phyloP scores from a whole-genome alignment of 2,329 filamentous ascomycete species.

The Macrophomina tecta region DNA sequence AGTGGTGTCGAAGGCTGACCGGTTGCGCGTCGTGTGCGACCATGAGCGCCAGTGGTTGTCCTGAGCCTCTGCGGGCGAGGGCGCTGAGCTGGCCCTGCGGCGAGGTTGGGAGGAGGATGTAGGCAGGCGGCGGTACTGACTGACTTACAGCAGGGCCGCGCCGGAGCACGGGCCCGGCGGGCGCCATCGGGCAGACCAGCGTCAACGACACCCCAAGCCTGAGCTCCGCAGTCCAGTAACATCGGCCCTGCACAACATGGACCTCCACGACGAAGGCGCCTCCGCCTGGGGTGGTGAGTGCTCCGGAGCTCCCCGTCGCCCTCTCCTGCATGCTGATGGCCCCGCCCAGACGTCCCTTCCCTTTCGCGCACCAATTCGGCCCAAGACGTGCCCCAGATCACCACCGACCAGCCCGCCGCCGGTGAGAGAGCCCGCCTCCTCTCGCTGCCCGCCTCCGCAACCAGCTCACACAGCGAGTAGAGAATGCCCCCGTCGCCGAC shows the following conservation, averaged over 20 bases:
- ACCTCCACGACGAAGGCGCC: slow-evolving; percentile 50
- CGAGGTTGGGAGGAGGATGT: slow-evolving; percentile 7
- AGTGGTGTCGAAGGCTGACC: background rate
- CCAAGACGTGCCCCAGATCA: slow-evolving; percentile 48
- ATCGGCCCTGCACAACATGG: slow-evolving; percentile 37
- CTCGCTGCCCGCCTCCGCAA: background rate
- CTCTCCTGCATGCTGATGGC: slow-evolving; percentile 23
- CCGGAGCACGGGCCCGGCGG: background rate
- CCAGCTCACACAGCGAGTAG: slow-evolving; percentile 15
- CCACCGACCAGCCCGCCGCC: slow-evolving; percentile 35
- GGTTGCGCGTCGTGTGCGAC: background rate
- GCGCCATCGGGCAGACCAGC: slow-evolving; percentile 3
- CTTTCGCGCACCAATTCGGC: slow-evolving; percentile 47
- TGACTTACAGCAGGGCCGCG: background rate
- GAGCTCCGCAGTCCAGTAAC: slow-evolving; percentile 18
- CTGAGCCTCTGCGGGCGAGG: slow-evolving; percentile 7
- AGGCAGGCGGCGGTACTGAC: background rate
- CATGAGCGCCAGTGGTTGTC: slow-evolving; percentile 10
- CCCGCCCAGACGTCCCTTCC: slow-evolving; percentile 53
- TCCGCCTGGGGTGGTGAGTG: slow-evolving; percentile 51
- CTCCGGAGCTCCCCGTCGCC: background rate
- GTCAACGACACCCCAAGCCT: slow-evolving; percentile 20
- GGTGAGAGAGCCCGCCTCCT: slow-evolving; percentile 32
- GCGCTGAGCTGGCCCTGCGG: slow-evolving; percentile 14
- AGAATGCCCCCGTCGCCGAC: slow-evolving; percentile 12